Base-by-base conservation (phyloP, 495 filamentous ascomycete genomes). In the Stereocaulon alpinum region DNA sequence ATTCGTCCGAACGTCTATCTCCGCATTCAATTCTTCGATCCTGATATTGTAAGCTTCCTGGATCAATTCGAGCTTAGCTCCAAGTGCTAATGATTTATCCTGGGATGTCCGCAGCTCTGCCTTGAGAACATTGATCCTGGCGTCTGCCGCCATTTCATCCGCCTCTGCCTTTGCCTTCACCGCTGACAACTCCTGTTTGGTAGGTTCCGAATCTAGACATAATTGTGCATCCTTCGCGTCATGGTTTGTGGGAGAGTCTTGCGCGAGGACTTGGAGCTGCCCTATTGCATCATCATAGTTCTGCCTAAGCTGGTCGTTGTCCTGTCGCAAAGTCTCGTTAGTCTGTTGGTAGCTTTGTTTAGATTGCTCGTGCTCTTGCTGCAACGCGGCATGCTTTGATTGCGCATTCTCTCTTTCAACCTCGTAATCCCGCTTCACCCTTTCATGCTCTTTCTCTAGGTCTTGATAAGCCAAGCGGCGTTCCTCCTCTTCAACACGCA, bases 61-160 rank as follows among this genome's bases (percentile, higher is more conserved):
- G 20, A 49, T 52, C 1, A 40, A 55, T 22, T 54, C 54, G 18
- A 61, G 17, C 42, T 52, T n/a, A 34, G 29, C 15, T 52, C n/a
- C 15, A 3, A 52, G 29, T 17, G 30, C 29, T 9, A 37, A 37
- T n/a, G 6, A 43, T 4, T 60, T 47, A n/a, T 55, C 50, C 40
- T 51, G 34, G 30, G n/a, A 50, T 0, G 53, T 22, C 40, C 40
- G 37, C 17, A 64, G 41, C 40, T 59, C 40, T 20, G 18, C 27
- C 34, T 53, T 32, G 10, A 63, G 24, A 60, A 20, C 37, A 5
- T 45, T 43, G 51, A 51, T 52, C 7, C 17, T 58, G n/a, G 54
- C 43, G 7, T 75, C 68, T 1, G 70, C 66, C 12, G 66, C 67
- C 4, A 71, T 67, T n/a, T 74, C 37, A 18, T 77, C 68, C 9